Percentiles rank a stretch among this genome's conserved stretches.
phyloP scores from a whole-genome alignment of 257 asterid species.

The Lycium barbarum region DNA sequence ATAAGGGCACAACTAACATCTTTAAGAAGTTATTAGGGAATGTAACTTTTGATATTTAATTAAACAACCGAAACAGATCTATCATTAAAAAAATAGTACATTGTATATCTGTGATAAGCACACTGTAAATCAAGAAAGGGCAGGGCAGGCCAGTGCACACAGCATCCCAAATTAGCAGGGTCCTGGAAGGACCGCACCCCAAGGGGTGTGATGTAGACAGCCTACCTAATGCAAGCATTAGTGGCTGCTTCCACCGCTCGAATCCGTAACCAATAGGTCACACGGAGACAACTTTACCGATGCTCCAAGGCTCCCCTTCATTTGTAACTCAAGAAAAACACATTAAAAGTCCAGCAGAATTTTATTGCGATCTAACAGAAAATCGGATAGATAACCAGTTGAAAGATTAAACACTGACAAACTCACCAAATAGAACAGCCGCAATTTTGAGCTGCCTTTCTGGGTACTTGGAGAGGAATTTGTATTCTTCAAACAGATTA shows the following conservation, averaged over 20 bases:
- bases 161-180: no score
- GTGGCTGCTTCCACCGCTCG: no score
- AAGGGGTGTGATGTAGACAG: no score
- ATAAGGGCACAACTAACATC: neutral
- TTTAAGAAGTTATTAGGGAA: neutral
- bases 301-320: no score
- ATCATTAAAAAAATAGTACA: neutral
- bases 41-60: neutral
- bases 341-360: neutral
- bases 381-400: constrained; percentile 14
- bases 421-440: constrained; percentile 84
- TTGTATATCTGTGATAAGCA: neutral
- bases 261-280: no score
- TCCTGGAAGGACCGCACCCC: no score
- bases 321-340: neutral
- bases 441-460: constrained; percentile 88
- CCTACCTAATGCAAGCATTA: no score
- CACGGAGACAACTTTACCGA: no score
- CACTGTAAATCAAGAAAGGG: neutral
- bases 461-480: constrained; percentile 84
- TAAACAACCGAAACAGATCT: neutral
- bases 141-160: no score
- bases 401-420: constrained; percentile 30
- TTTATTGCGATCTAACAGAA: neutral
- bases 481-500: constrained; percentile 88